A percentile compares a stretch with the other conserved stretches of the same genome.
phyloP scores from a whole-genome alignment of 306 rosid species.

The Rubus parviflorus region DNA sequence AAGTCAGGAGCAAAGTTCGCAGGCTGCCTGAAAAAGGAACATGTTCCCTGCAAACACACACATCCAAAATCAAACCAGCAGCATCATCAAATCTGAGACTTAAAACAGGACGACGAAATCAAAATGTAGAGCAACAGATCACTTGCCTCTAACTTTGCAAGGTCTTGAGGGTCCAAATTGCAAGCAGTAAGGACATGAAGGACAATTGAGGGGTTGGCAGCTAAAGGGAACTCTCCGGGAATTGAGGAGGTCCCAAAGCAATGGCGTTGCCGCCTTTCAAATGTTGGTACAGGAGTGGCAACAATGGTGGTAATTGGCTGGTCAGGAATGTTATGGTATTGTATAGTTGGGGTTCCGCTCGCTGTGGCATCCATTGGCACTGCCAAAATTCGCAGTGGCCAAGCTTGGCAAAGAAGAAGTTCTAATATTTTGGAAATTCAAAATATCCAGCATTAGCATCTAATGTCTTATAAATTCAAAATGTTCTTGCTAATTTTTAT shows the following conservation, averaged over 20 bases:
- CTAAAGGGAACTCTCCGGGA: constrained; percentile 97
- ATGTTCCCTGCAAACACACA: constrained; percentile 83
- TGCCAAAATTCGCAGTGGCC: constrained; percentile 83
- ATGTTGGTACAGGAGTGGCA: constrained; percentile 54
- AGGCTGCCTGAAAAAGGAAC: constrained; percentile 86
- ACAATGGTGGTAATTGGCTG: constrained; percentile 72
- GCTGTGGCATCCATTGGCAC: constrained; percentile 99
- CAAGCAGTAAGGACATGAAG: constrained; percentile 90
- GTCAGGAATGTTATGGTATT: constrained; percentile 84
- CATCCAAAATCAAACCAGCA: constrained; percentile 44
- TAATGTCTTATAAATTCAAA: constrained; percentile 37
- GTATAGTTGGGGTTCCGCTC: constrained; percentile 79
- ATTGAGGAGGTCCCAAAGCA: constrained; percentile 68
- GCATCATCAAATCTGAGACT: constrained; percentile 33
- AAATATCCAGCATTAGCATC: constrained; percentile 44
- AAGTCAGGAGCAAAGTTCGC: constrained; percentile 84
- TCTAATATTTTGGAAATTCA: constrained; percentile 59
- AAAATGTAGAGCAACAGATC: constrained; percentile 23
- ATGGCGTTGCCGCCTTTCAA: constrained; percentile 76
- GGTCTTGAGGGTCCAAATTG: constrained; percentile 89
- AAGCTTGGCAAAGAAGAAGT: constrained; percentile 48
- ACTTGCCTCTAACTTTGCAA: constrained; percentile 96
- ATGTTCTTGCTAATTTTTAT: constrained; percentile 19
- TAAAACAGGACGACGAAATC: constrained; percentile 12
- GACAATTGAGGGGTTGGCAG: constrained; percentile 83